These are phyloP conservation scores for Ceratobasidium sp. DNA, from an alignment of 1,284 basidiomycete genomes.

Conservation along the genomic window DNA sequence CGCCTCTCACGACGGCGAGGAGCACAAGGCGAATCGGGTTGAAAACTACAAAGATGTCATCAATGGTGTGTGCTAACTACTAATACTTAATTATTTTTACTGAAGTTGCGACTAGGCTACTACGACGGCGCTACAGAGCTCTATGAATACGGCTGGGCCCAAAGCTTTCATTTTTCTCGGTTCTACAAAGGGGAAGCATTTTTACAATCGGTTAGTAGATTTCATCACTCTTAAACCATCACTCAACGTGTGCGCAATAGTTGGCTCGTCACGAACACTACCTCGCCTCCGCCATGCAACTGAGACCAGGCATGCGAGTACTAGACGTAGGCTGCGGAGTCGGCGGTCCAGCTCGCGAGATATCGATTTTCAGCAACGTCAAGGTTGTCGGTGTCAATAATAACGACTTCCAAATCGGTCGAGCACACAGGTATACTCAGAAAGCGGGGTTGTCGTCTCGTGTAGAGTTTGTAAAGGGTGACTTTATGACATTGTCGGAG, in stretches of 20 bases:
- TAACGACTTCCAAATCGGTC: conserved; percentile 94
- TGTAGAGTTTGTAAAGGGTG: conserved; percentile 87
- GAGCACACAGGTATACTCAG: conserved; percentile 87
- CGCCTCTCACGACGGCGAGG: conserved; percentile 75
- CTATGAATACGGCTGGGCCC: conserved; percentile 96
- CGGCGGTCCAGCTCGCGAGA: conserved; percentile 96
- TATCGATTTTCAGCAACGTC: conserved; percentile 90
- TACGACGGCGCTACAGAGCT: conserved; percentile 97
- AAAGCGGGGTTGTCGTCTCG: conserved; percentile 82
- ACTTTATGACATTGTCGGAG: conserved; percentile 95
- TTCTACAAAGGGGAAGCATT: conserved; percentile 98
- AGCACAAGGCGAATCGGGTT: conserved; percentile 81
- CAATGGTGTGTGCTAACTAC: conserved; percentile 71
- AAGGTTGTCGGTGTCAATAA: conserved; percentile 94
- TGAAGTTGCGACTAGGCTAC: conserved; percentile 69
- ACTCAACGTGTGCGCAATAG: conserved; percentile 56
- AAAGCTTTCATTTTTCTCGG: conserved; percentile 98
- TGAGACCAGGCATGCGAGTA: conserved; percentile 92
- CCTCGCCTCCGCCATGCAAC: conserved; percentile 85
- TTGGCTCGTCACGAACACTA: conserved; percentile 99
- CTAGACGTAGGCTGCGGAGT: conserved; percentile 99
- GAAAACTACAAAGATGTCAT: conserved; percentile 93
- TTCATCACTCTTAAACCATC: background rate
- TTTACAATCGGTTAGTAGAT: conserved; percentile 64
- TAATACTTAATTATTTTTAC: conserved; percentile 53